Evolutionary conservation across 2,329 filamentous ascomycete species (phyloP).

Genomic region (Lachnellula cervina): DNA sequence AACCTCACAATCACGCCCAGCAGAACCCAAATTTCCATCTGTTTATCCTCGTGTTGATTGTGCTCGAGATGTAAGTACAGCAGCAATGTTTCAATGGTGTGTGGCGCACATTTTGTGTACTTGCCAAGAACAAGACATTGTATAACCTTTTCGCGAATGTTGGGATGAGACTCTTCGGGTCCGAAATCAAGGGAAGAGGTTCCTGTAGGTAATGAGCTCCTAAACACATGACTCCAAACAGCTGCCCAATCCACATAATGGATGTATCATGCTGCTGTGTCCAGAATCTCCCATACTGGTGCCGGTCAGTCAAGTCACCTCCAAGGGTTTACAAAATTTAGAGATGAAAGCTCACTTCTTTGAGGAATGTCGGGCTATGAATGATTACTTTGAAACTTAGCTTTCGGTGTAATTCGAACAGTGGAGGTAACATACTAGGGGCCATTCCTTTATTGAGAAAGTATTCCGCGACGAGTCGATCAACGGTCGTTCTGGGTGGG

Average conservation of each 20-base stretch:
- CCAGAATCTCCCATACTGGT: slow-evolving; percentile 31
- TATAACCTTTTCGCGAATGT: slow-evolving; percentile 46
- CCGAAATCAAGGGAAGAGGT: slow-evolving; percentile 36
- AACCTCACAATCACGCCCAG: slow-evolving; percentile 46
- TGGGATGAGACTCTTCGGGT: slow-evolving; percentile 37
- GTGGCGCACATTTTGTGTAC: slow-evolving; percentile 45
- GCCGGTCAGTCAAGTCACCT: slow-evolving; percentile 3
- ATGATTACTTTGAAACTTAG: slow-evolving; percentile 24
- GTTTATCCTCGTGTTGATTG: slow-evolving; percentile 43
- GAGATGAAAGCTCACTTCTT: slow-evolving; percentile 30
- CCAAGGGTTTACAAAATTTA: background rate
- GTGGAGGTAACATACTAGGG: slow-evolving; percentile 36
- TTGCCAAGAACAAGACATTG: slow-evolving; percentile 48
- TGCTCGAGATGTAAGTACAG: slow-evolving; percentile 50
- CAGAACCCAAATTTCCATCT: slow-evolving; percentile 51
- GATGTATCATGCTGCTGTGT: slow-evolving; percentile 27
- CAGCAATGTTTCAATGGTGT: slow-evolving; percentile 47
- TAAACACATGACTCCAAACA: slow-evolving; percentile 32
- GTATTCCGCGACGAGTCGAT: slow-evolving; percentile 47
- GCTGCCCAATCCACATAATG: slow-evolving; percentile 48
- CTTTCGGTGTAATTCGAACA: background rate
- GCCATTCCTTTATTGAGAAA: slow-evolving; percentile 48
- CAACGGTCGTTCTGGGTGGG: slow-evolving; percentile 42
- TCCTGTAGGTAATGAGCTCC: slow-evolving; percentile 22
- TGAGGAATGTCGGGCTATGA: slow-evolving; percentile 48